Evolutionary conservation across 176 grass and related monocot genomes (phyloP), one percentile per base, ranked within the genome.

Genomic region (Hsuehochloa calcarea): DNA sequence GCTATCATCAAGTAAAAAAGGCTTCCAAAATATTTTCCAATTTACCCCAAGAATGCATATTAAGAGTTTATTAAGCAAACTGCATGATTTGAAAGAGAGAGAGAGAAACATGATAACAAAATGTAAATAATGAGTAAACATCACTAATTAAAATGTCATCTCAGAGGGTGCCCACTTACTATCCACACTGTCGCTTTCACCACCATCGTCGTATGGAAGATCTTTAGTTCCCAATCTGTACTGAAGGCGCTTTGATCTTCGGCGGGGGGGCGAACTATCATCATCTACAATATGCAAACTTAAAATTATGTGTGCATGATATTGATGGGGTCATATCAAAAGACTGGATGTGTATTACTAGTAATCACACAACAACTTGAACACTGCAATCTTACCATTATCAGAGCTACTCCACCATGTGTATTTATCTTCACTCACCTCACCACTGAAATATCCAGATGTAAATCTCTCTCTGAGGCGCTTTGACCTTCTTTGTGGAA

Each of bases 171-270:
- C 55, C 17, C 81, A 47, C 70, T 84, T 88, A 78, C 78, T 70
- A 47, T 79, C 67, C 7, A 43, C 8, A 37, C 29, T 11, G 11
- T 78, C 80, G 29, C 54, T 80, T 75, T 80, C 80, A 83, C 66
- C 78, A 22, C 14, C 70, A 15, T 39, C 34, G 8, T 70, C 40
- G n/a, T 14, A 65, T 34, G 66, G 17, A 4, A 11, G 12, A 7
- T 35, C 45, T 68, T 17, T 59, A 65, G 69, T 81, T 66, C 72
- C 27, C 64, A 80, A 39, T 45, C 74, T 94, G 31, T 85, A 39
- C 27, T 16, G 71, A 68, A 89, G 68, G 13, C 79, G 66, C 66
- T 60, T 85, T 39, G 87, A 91, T 78, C 63, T 80, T 84, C 76
- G 88, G 58, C 19, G 41, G 8, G 12, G 44, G 50, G 2, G 17